phyloP scores from a whole-genome alignment of 2,329 filamentous ascomycete species.

The Penicillium rolfsii region DNA sequence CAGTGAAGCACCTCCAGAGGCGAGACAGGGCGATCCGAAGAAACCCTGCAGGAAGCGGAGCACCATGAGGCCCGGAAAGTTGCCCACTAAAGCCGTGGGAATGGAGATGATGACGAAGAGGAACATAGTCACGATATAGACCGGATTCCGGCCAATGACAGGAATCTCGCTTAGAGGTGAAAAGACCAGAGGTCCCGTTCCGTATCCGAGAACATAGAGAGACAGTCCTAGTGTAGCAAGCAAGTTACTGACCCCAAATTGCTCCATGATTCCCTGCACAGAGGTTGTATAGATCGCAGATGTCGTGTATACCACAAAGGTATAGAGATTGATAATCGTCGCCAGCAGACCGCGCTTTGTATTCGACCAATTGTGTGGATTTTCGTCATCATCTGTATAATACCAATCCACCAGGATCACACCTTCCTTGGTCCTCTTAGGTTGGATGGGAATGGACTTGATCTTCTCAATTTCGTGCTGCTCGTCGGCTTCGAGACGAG shows the following conservation, averaged over 20 bases:
- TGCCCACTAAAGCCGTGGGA: slow-evolving; percentile 64
- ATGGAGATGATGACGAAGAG: slow-evolving; percentile 70
- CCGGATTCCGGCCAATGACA: slow-evolving; percentile 66
- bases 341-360: slow-evolving; percentile 32
- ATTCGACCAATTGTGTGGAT: slow-evolving; percentile 41
- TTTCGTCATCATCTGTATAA: slow-evolving; percentile 31
- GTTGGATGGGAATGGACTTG: slow-evolving; percentile 37
- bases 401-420: slow-evolving; percentile 43
- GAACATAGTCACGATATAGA: slow-evolving; percentile 69
- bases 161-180: slow-evolving; percentile 70
- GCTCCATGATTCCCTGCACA: slow-evolving; percentile 28
- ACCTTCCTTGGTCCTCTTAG: slow-evolving; percentile 41
- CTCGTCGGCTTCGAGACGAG: slow-evolving; percentile 37
- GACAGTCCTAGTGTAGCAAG: slow-evolving; percentile 38
- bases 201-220: slow-evolving; percentile 49
- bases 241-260: slow-evolving; percentile 35
- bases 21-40: slow-evolving; percentile 67
- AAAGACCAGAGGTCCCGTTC: slow-evolving; percentile 67
- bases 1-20: slow-evolving; percentile 57
- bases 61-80: slow-evolving; percentile 66
- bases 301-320: slow-evolving; percentile 43
- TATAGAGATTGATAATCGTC: slow-evolving; percentile 37
- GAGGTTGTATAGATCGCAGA: slow-evolving; percentile 40
- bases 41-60: slow-evolving; percentile 68
- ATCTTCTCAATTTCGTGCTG: slow-evolving; percentile 31